phyloP scores from a whole-genome alignment of 257 asterid species.

The Penstemon eatonii region DNA sequence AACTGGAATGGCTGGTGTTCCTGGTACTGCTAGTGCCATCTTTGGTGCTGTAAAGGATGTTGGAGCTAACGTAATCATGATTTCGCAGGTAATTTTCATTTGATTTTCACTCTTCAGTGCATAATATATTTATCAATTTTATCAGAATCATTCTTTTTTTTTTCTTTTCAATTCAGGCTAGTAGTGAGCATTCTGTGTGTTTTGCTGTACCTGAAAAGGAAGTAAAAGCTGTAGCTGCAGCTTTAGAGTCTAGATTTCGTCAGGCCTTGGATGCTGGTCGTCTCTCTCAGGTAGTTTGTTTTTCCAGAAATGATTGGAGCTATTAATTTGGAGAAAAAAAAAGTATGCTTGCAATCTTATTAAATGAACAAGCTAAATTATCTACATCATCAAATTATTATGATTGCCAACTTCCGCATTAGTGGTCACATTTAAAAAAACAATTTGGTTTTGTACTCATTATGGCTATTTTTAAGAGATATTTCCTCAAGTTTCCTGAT shows the following conservation, averaged over 20 bases:
- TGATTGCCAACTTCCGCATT: too few relatives aligned
- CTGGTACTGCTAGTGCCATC: conserved; percentile 94
- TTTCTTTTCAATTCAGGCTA: conserved; percentile 58
- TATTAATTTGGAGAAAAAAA: background rate
- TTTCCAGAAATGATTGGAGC: conserved; percentile 14
- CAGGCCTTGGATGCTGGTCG: conserved; percentile 97
- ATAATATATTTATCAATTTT: background rate
- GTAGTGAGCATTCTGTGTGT: conserved; percentile 99
- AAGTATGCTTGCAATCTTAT: conserved; percentile 13
- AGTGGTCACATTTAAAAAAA: background rate
- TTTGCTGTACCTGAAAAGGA: conserved; percentile 98
- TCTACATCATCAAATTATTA: too few relatives aligned
- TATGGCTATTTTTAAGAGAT: conserved; percentile 21
- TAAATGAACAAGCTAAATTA: background rate
- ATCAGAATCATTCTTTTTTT: conserved; percentile 26
- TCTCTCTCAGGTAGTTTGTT: conserved; percentile 79
- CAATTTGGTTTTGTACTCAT: background rate
- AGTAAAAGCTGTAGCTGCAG: conserved; percentile 85
- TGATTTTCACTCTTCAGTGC: conserved; percentile 10
- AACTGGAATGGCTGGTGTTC: conserved; percentile 99
- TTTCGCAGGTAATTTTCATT: conserved; percentile 72
- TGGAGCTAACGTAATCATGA: conserved; percentile 97
- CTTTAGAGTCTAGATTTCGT: conserved; percentile 79
- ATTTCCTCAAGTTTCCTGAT: conserved; percentile 19
- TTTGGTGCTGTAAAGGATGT: conserved; percentile 93